Base-by-base conservation (phyloP, 805 yeast species). In the Cyberlindnera xishuangbannaensis region DNA sequence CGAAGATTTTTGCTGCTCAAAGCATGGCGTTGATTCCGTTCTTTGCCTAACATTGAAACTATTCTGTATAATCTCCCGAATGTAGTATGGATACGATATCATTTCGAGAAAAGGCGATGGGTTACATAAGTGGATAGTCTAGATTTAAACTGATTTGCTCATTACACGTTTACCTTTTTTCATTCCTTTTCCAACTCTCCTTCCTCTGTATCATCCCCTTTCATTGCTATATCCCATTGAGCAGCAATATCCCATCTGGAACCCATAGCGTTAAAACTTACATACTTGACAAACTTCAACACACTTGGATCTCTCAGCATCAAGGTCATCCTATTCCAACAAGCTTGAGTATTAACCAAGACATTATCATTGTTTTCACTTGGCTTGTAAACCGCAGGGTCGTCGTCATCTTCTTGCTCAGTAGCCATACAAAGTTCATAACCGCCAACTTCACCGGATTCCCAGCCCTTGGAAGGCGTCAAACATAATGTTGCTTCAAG, bases 251-350 rank as follows among this genome's bases (percentile, higher is more conserved):
- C 99, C 95, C 95, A 92, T 53, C 98, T 69, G 25, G 92, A 78
- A 1, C 97, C 95, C 39, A 78, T 77, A 6, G 97, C 96, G 41
- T 75, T 75, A 57, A 74, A 75, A 51, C 95, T 83, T 14, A 90
- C 90, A 49, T 92, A 92, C 56, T 92, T 92, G 47, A 92, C 78
- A 58, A 92, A 92, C 56, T 88, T 83, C 60, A 94, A 64, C n/a
- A 90, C 88, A 30, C 78, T 73, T 7, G 82, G 76, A 53, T 92
- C 97, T 50, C 97, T 68, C 43, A 83, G 67, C 64, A 86, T 83
- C 36, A 92, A 57, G 18, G 75, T 72, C 39, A 92, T 62, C 28
- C 75, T 72, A 56, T 92, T 94, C 90, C 95, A 85, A 36, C 71
- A 63, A 6, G 97, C 94, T 49, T 81, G 85, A 28, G 78, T 70